Evolutionary conservation across 1,284 basidiomycete species (phyloP), one percentile per base, ranked within the genome.

Genomic region (Boletus subluridellus): DNA sequence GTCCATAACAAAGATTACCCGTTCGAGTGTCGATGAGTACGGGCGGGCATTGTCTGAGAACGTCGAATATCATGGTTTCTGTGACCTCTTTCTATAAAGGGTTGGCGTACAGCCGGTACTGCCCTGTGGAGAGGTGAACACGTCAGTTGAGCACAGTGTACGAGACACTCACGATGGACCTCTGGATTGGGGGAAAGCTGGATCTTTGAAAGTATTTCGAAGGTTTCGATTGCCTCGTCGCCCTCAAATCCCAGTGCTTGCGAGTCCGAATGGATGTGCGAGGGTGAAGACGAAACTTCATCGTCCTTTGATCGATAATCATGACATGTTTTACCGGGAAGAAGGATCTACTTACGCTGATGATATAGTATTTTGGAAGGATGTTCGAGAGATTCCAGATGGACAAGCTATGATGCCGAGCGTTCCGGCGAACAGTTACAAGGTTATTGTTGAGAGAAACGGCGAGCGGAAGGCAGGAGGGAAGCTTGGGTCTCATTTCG

Each of bases 1-100:
- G 6, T 34, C 35, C 46, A 30, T 55, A 21, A 24, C 54, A 66
- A 24, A 64, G 54, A 26, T 26, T 15, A 6, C 57, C 47, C 8
- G 53, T 55, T 28, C 17, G 45, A 4, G 32, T 48, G 30, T 56
- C 53, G n/a, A 64, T 63, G 15, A 63, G 51, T 32, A 50, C 50
- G 15, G 35, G 47, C 26, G 52, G 63, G 17, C 38, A 28, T 21
- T 15, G 42, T 24, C 30, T 17, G 52, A 61, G 35, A 26, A 61
- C 47, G 1, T 52, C 35, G 11, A 3, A 37, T 17, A 62, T 52
- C 10, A 58, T 52, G 35, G 6, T 3, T 34, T 48, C 60, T 15
- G 54, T 54, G 9, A 12, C 26, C 11, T 17, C 17, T 30, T 32
- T 52, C 30, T 61, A 49, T 26, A n/a, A 24, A 39, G 34, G 45